Percentiles rank a stretch among this genome's conserved stretches.
Evolutionary conservation across 2,329 filamentous ascomycete species (phyloP).

Genomic region (Stemphylium vesicarium): DNA sequence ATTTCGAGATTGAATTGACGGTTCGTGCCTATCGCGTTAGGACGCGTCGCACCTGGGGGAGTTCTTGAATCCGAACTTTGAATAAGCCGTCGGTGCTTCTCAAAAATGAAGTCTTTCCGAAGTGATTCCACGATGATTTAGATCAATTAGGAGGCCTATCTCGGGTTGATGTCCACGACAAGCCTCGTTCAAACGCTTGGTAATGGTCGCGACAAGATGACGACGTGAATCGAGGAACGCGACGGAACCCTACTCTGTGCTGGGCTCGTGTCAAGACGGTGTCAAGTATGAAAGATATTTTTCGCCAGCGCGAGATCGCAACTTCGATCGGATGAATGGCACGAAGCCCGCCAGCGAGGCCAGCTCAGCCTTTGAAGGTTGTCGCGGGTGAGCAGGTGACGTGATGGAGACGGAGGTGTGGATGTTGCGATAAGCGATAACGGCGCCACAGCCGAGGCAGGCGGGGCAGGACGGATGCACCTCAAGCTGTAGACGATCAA

Average conservation of each 20-base stretch:
- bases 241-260: neutral
- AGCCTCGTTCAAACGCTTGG: neutral
- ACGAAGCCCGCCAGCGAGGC: neutral
- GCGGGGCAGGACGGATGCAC: slow-evolving; percentile 10
- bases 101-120: neutral
- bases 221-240: neutral
- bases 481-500: slow-evolving; percentile 1
- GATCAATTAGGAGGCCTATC: too few relatives aligned
- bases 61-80: too few relatives aligned
- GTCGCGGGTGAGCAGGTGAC: slow-evolving; percentile 27
- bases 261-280: neutral
- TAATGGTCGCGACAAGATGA: neutral
- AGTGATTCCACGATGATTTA: neutral
- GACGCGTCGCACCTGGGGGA: too few relatives aligned
- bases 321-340: neutral
- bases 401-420: slow-evolving; percentile 16
- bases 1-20: neutral
- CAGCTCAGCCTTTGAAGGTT: neutral
- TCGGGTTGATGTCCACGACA: neutral
- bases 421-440: slow-evolving; percentile 29
- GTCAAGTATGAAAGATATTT: neutral
- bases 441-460: slow-evolving; percentile 29
- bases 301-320: neutral
- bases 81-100: neutral
- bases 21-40: neutral